phyloP scores from a whole-genome alignment of 2,329 filamentous ascomycete genomes.

The Zalaria obscura region DNA sequence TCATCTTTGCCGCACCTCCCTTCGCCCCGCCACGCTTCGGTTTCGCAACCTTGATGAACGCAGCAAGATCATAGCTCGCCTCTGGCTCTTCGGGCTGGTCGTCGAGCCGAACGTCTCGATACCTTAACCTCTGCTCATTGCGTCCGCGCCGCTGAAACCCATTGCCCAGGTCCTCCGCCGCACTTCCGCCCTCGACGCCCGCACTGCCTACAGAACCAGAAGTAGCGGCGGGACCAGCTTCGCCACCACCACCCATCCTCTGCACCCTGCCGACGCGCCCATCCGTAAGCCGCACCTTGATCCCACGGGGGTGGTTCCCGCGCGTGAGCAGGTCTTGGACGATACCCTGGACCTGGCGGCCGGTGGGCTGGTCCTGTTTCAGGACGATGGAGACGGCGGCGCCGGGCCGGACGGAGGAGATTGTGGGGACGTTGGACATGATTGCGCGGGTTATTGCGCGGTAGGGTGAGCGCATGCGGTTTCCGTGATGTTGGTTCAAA shows the following conservation, averaged over 20 bases:
- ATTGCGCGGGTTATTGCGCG: neutral
- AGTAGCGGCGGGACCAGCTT: slow-evolving; percentile 1
- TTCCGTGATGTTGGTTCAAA: too few species aligned
- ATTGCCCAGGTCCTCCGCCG: neutral
- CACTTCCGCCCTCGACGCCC: slow-evolving; percentile 3
- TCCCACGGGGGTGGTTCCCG: slow-evolving; percentile 62
- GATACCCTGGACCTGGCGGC: slow-evolving; percentile 51
- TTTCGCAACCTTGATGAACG: slow-evolving; percentile 31
- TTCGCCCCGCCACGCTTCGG: slow-evolving; percentile 14
- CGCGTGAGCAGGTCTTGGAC: slow-evolving; percentile 56
- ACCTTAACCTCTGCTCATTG: slow-evolving; percentile 4
- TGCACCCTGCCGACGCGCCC: slow-evolving; percentile 65
- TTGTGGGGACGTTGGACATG: slow-evolving; percentile 14
- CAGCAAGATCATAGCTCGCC: slow-evolving; percentile 34
- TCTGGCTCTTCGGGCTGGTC: slow-evolving; percentile 18
- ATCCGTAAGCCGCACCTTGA: slow-evolving; percentile 61
- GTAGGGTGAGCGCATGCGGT: too few species aligned
- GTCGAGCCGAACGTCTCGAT: slow-evolving; percentile 7
- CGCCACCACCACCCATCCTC: slow-evolving; percentile 29
- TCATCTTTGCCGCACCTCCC: slow-evolving; percentile 9
- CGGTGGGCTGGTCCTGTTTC: slow-evolving; percentile 63
- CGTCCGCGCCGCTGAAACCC: neutral
- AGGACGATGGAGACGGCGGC: slow-evolving; percentile 57
- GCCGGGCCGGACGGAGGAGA: slow-evolving; percentile 41
- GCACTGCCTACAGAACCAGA: slow-evolving; percentile 7